Base-by-base conservation (phyloP, 768 basidiomycete genomes). In the Rhizopogon roseolus region DNA sequence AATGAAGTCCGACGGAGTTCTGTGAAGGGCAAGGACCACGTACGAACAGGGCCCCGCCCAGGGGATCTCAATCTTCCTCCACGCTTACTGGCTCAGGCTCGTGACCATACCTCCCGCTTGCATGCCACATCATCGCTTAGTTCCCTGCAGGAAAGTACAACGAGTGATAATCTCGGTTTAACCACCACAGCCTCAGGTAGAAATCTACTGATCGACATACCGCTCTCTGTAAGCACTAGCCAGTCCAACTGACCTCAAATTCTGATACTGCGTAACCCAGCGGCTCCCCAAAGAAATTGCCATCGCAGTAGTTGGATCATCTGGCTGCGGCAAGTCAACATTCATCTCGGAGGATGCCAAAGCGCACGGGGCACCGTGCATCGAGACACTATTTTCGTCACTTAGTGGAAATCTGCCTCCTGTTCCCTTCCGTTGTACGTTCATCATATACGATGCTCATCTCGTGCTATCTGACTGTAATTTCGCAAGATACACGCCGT, bases 261-360 rank as follows among this genome's bases (percentile, higher is more conserved):
- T 32, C 54, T 51, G 44, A 58, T 61, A 48, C 58, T 48, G 19
- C 22, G n/a, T 28, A 45, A 22, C 27, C 17, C 41, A 70, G 70
- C 53, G 55, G 16, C 62, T 67, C 11, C 57, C 62, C 9, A 70
- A 62, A 55, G 66, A 71, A 46, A 60, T 88, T 46, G 82, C 84
- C 8, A 73, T 98, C 29, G 85, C 86, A 32, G 84, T 98, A 34
- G 77, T 95, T 38, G 96, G 96, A 13, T 78, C 82, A 11, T 68
- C 77, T 38, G 80, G 84, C 34, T 93, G 89, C 55, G 96, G 95
- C 56, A 98, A 98, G 71, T 86, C 90, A 1, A 81, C 84, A 3
- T 78, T 92, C 48, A 89, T 97, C 57, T 75, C 76, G 36, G 86
- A 85, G 64, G 93, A 92, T 10, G 74, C 93, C 52, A 84, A 81